Percentiles rank a stretch among this genome's conserved stretches.
These are phyloP conservation scores for Vigna mungo DNA, from an alignment of 306 rosid genomes.

Conservation along the genomic window DNA sequence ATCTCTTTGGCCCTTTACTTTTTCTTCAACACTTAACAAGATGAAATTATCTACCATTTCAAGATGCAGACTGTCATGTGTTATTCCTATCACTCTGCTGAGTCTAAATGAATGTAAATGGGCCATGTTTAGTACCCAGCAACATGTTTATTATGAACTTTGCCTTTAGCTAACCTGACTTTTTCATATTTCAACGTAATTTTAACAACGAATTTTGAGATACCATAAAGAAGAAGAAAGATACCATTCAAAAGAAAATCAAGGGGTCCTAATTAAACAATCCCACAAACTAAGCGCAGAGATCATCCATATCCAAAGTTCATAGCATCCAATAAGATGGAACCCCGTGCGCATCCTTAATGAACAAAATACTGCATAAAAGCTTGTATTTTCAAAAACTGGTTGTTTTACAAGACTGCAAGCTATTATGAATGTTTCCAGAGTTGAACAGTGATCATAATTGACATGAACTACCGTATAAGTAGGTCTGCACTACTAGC, in stretches of 20 bases:
- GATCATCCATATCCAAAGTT: too few relatives aligned
- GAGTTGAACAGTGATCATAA: not conserved
- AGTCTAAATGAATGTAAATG: not conserved
- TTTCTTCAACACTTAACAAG: not conserved
- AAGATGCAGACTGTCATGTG: not conserved
- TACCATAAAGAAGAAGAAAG: too few relatives aligned
- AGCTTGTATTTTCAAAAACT: not conserved
- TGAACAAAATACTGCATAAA: too few relatives aligned
- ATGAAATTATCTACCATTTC: not conserved
- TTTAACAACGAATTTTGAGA: too few relatives aligned
- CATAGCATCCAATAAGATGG: too few relatives aligned
- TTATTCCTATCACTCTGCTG: not conserved
- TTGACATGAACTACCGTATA: not conserved
- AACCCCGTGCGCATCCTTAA: too few relatives aligned
- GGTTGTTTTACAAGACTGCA: not conserved
- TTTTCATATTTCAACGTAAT: not conserved
- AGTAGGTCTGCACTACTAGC: not conserved
- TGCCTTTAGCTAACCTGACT: too few relatives aligned
- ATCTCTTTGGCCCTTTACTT: not conserved
- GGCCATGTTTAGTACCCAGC: not conserved
- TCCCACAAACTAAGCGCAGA: too few relatives aligned
- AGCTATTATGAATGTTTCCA: not conserved
- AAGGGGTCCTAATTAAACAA: too few relatives aligned
- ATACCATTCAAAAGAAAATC: too few relatives aligned
- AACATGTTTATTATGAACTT: not conserved